These are phyloP conservation scores for Trypanosoma theileri DNA, from an alignment of 208 protist species.

Conservation along the genomic window DNA sequence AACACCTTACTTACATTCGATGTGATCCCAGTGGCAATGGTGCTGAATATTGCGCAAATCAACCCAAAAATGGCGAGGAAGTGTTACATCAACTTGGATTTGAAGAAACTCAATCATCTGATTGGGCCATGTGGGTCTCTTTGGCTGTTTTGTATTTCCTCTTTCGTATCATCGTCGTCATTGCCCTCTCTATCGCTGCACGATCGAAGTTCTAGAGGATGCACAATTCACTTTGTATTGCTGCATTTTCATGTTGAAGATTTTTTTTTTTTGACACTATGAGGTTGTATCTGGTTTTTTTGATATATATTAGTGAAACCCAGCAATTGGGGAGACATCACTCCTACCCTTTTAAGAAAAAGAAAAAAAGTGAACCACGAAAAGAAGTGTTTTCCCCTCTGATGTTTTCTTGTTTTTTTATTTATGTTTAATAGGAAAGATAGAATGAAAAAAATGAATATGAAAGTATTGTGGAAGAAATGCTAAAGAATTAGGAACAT, in stretches of 20 bases:
- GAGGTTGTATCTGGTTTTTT: too few relatives aligned
- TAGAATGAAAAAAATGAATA: slow-evolving; percentile 7
- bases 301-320: too few relatives aligned
- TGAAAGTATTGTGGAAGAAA: not conserved
- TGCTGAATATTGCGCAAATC: slow-evolving; percentile 47
- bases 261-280: slow-evolving; percentile 6
- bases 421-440: not conserved
- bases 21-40: slow-evolving; percentile 52
- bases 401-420: slow-evolving; percentile 1
- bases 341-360: not conserved
- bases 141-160: slow-evolving; percentile 54
- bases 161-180: slow-evolving; percentile 34
- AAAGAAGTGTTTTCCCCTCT: not conserved
- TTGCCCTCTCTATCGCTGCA: slow-evolving; percentile 37
- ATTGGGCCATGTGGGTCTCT: slow-evolving; percentile 66
- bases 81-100: slow-evolving; percentile 59
- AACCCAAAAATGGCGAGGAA: slow-evolving; percentile 47
- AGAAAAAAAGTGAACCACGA: not conserved
- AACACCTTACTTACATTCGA: slow-evolving; percentile 42
- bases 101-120: slow-evolving; percentile 47
- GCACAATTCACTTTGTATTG: not conserved
- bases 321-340: too few relatives aligned
- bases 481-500: too few relatives aligned
- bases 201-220: slow-evolving; percentile 38
- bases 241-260: not conserved